Evolutionary conservation across 805 yeast species (phyloP), one percentile per base, ranked within the genome.

Genomic region (Barnettozyma californica): DNA sequence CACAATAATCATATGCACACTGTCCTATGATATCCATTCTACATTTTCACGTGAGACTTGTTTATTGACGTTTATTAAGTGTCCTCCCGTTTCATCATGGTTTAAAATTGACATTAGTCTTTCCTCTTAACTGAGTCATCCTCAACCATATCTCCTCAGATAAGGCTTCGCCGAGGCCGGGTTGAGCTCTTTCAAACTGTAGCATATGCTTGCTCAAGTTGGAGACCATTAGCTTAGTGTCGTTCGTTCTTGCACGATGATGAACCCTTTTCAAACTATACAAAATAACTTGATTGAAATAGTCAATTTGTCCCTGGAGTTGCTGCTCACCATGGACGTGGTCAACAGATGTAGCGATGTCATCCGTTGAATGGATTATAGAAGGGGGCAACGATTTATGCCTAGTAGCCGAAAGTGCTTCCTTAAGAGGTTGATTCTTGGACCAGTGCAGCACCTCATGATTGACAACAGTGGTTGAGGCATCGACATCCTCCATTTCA

Each of bases 81-180:
- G 8, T 20, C 26, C 3, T 20, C 5, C 8, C 5, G 20, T 7
- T 5, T 14, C 16, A 9, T 25, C 7, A 29, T 7, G 21, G 43
- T 3, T 26, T 40, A 3, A n/a, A 21, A 25, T 2, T 31, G 8
- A 18, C 26, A 23, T 19, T 20, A 6, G 11, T 18, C 33, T 34
- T 44, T 4, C 52, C 51, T 48, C 57, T 51, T 36, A 60, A 43
- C 16, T 50, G 49, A 16, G 45, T 45, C 63, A 73, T 59, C 26
- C 74, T 61, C 37, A 67, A 53, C 63, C 71, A 68, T 11, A 84
- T 65, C 59, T 85, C 92, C 62, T 85, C 88, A 9, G 82, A 67
- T 9, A 86, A 70, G 0, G 87, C 88, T 48, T 78, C 82, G 43
- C 80, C 67, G 40, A 86, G 69, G 0, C 94, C 94, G 1, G 86